These are phyloP conservation scores for Phialophora macrospora DNA, from an alignment of 2,329 filamentous ascomycete genomes.

Conservation along the genomic window DNA sequence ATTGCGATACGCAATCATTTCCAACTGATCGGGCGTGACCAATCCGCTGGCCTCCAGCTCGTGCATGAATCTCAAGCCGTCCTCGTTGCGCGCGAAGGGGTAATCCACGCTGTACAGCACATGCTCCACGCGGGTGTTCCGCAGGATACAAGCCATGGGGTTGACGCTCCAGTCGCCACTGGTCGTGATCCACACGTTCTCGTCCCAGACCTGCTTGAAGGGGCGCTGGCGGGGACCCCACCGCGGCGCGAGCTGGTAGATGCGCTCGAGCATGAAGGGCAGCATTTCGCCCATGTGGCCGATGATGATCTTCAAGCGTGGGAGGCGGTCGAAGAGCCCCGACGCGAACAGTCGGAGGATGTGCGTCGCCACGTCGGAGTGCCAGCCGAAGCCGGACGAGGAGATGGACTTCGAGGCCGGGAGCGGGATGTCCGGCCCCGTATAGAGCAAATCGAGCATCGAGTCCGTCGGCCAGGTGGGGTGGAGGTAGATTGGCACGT, in stretches of 20 bases:
- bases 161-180: conserved; percentile 59
- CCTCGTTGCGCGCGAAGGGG: conserved; percentile 59
- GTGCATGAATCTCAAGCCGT: conserved; percentile 55
- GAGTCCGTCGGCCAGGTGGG: conserved; percentile 51
- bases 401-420: conserved; percentile 25
- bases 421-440: conserved; percentile 38
- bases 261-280: conserved; percentile 56
- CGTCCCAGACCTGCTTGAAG: conserved; percentile 59
- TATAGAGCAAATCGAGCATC: conserved; percentile 47
- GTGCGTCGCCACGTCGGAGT: conserved; percentile 46
- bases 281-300: conserved; percentile 61
- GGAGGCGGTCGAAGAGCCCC: conserved; percentile 62
- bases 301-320: conserved; percentile 60
- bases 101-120: conserved; percentile 65
- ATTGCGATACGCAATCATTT: conserved; percentile 57
- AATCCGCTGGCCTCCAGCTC: conserved; percentile 58
- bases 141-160: conserved; percentile 51
- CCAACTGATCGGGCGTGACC: conserved; percentile 55
- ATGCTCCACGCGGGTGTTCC: conserved; percentile 48
- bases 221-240: conserved; percentile 36
- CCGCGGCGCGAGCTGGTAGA: conserved; percentile 29
- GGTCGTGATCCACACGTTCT: conserved; percentile 64
- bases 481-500: conserved; percentile 60
- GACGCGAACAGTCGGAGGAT: conserved; percentile 54
- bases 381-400: conserved; percentile 42